These are phyloP conservation scores for Wickerhamiella domercqiae DNA, from an alignment of 805 yeast species.

Conservation along the genomic window DNA sequence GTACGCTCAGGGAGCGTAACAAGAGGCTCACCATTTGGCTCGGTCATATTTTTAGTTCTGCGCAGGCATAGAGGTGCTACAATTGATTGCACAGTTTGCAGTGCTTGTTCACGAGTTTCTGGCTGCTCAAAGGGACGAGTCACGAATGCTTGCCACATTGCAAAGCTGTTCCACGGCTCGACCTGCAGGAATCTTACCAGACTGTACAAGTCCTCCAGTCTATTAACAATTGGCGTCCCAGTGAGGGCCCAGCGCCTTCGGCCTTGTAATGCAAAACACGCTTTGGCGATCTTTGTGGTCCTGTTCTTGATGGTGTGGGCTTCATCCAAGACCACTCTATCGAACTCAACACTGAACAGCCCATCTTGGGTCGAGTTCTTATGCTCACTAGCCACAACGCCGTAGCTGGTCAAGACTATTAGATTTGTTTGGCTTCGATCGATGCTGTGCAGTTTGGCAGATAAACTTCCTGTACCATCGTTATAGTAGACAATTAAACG, in stretches of 20 bases:
- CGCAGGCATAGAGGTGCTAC: constrained; percentile 70
- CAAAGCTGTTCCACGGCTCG: constrained; percentile 81
- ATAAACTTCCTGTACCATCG: constrained; percentile 36
- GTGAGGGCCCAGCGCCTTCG: constrained; percentile 71
- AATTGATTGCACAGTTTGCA: constrained; percentile 72
- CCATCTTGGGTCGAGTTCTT: constrained; percentile 29
- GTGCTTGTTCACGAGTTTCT: constrained; percentile 45
- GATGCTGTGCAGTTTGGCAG: constrained; percentile 27
- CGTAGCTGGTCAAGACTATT: constrained; percentile 75
- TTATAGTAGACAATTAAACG: constrained; percentile 55
- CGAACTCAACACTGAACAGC: constrained; percentile 54
- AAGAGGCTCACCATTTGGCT: constrained; percentile 43
- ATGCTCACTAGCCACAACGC: constrained; percentile 70
- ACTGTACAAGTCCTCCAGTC: constrained; percentile 74
- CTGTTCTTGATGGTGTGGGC: constrained; percentile 81
- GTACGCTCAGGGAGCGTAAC: constrained; percentile 67
- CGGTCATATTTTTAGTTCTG: constrained; percentile 76
- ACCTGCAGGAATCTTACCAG: constrained; percentile 55
- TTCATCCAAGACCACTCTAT: constrained; percentile 71
- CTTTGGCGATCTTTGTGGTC: constrained; percentile 60
- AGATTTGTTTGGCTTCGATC: no score
- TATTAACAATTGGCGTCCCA: constrained; percentile 84
- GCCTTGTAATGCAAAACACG: constrained; percentile 52
- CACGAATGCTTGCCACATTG: constrained; percentile 77
- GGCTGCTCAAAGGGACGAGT: constrained; percentile 70